Evolutionary conservation across 75 land plant species (phyloP).

Genomic region (Picea glauca): DNA sequence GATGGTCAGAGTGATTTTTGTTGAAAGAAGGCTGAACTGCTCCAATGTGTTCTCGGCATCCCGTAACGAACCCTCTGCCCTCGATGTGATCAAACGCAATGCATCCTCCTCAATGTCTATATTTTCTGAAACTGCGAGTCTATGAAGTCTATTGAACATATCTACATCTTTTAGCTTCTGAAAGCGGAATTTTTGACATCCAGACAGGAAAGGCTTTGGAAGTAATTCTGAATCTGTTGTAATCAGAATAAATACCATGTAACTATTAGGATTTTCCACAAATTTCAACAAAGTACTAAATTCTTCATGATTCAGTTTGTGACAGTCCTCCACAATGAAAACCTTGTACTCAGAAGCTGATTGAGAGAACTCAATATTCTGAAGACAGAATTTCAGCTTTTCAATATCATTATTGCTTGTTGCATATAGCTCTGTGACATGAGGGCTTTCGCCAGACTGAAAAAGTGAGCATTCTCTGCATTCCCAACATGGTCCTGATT

Average conservation of each 20-base stretch:
- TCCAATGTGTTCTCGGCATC: slow-evolving; percentile 85
- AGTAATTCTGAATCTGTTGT: slow-evolving; percentile 62
- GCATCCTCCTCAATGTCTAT: slow-evolving; percentile 63
- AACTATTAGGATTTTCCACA: slow-evolving; percentile 48
- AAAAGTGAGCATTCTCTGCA: slow-evolving; percentile 62
- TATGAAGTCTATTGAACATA: slow-evolving; percentile 41
- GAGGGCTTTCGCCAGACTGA: slow-evolving; percentile 36
- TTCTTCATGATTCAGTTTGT: slow-evolving; percentile 39
- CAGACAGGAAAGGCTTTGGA: slow-evolving; percentile 47
- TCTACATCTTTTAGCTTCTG: slow-evolving; percentile 59
- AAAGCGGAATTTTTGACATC: slow-evolving; percentile 74
- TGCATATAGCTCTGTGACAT: slow-evolving; percentile 61
- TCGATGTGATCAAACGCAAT: slow-evolving; percentile 54
- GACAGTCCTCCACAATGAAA: slow-evolving; percentile 73
- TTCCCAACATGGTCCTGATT: slow-evolving; percentile 59
- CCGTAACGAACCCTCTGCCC: slow-evolving; percentile 71
- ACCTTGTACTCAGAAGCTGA: slow-evolving; percentile 47
- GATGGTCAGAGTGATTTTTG: slow-evolving; percentile 47
- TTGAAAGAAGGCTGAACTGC: slow-evolving; percentile 71
- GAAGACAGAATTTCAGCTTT: slow-evolving; percentile 43
- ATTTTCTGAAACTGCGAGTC: slow-evolving; percentile 43
- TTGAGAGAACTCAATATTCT: slow-evolving; percentile 11
- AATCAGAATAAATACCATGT: slow-evolving; percentile 66
- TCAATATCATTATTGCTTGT: slow-evolving; percentile 37
- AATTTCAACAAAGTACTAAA: slow-evolving; percentile 59